A percentile compares a stretch with the other conserved stretches of the same genome.
Evolutionary conservation across 75 land plant species (phyloP).

Genomic region (Ceratopteris richardii): DNA sequence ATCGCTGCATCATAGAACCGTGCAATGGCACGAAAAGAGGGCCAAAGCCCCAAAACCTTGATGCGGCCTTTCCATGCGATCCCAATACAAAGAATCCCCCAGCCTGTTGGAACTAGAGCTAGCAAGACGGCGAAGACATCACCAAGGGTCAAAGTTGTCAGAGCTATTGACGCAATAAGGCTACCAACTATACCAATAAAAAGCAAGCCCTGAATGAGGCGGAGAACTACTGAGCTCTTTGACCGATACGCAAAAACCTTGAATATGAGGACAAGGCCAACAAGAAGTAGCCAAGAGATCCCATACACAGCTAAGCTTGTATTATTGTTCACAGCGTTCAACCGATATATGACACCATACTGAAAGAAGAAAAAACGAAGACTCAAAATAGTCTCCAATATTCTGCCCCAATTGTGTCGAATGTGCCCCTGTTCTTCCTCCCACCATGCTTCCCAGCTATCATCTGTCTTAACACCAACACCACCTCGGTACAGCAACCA

Average conservation of each 20-base stretch:
- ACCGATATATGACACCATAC: constrained; percentile 84
- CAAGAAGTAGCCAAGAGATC: constrained; percentile 69
- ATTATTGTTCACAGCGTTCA: constrained; percentile 30
- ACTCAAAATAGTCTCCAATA: constrained; percentile 65
- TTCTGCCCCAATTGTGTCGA: constrained; percentile 44
- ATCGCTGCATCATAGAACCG: constrained; percentile 86
- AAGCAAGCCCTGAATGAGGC: too few species aligned
- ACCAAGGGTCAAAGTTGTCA: constrained; percentile 45
- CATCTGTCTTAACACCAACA: constrained; percentile 72
- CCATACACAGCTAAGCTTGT: constrained; percentile 61
- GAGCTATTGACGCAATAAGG: too few species aligned
- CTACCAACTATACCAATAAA: too few species aligned
- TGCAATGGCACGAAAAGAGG: constrained; percentile 73
- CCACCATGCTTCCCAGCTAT: constrained; percentile 99
- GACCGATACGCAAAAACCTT: too few species aligned
- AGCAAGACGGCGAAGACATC: constrained; percentile 77
- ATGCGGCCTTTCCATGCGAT: constrained; percentile 57
- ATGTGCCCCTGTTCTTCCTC: constrained; percentile 91
- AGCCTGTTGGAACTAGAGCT: constrained; percentile 86
- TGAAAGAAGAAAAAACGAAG: constrained; percentile 87
- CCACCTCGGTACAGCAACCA: constrained; percentile 94
- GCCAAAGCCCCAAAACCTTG: constrained; percentile 61
- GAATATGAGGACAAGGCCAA: constrained; percentile 55
- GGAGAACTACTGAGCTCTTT: too few species aligned
- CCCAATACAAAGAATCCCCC: constrained; percentile 63